Base-by-base conservation (phyloP, 225 moss, liverwort and hornwort genomes). In the Rhytidiadelphus loreus region DNA sequence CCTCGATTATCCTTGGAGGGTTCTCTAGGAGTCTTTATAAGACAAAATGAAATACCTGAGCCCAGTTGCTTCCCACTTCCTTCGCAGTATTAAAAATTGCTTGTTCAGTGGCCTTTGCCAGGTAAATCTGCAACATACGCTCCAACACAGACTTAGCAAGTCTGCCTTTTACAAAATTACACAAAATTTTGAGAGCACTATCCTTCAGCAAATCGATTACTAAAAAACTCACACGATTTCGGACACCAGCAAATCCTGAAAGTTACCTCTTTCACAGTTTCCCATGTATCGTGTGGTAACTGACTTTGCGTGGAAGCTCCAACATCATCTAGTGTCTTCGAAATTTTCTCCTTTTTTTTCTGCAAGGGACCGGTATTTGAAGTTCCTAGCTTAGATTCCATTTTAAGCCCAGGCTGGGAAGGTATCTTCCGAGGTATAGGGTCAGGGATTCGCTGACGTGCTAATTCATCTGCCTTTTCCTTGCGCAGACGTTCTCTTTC, bases 51-150 rank as follows among this genome's bases (percentile, higher is more conserved):
- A 50, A 81, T 94, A 94, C 93, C 93, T 97, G 95, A 41, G 96
- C 92, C 98, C 97, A 95, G 85, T 93, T 89, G 85, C 88, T 91
- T 93, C 77, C 76, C 86, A 88, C 71, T 90, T 93, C 86, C 89
- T 93, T 87, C 62, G 64, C 80, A 85, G 86, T 62, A 83, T 89
- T 83, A 89, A 78, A 73, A 82, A 84, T 58, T 80, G 48, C 48
- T 90, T 86, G 91, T 88, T 68, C 70, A 82, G 72, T 85, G 83
- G 81, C 55, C n/a, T 73, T 78, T 32, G 83, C 74, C 88, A 82
- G 85, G 70, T 82, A 82, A 78, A 75, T 89, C 81, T 93, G 85
- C 77, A 91, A 90, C 63, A 89, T 44, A 56, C 26, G 65, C 71
- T 84, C 43, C 77, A 72, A 53, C 77, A 81, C 44, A 70, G 44